phyloP scores from a whole-genome alignment of 306 rosid genomes.

The Vigna hirtella region DNA sequence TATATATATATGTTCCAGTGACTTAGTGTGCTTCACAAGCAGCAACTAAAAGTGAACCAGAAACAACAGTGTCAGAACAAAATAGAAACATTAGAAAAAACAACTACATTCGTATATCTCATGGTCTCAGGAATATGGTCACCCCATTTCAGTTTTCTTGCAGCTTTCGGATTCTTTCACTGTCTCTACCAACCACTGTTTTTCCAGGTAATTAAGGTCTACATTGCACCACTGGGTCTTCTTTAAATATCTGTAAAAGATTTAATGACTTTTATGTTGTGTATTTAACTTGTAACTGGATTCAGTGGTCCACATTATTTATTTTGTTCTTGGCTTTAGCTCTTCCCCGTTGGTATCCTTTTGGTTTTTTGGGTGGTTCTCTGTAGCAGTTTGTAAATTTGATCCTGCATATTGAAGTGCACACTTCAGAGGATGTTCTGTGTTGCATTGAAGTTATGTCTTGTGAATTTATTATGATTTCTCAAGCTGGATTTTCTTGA shows the following conservation, averaged over 20 bases:
- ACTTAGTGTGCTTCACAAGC: constrained; percentile 32
- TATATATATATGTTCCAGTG: background rate
- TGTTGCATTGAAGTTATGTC: constrained; percentile 16
- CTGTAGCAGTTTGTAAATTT: constrained; percentile 36
- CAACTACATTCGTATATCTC: background rate
- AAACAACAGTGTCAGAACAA: constrained; percentile 36
- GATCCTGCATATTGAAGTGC: background rate
- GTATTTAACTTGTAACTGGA: constrained; percentile 26
- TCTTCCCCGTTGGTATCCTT: constrained; percentile 5
- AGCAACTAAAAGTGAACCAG: constrained; percentile 27
- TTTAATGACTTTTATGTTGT: constrained; percentile 17
- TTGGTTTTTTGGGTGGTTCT: background rate
- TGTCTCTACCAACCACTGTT: constrained; percentile 6
- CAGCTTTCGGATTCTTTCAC: constrained; percentile 47
- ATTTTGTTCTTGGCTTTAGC: constrained; percentile 21
- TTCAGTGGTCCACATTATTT: constrained; percentile 42
- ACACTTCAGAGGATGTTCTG: constrained; percentile 3
- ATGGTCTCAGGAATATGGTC: constrained; percentile 24
- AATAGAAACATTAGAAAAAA: background rate
- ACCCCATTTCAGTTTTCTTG: constrained; percentile 36
- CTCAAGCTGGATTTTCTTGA: constrained; percentile 21
- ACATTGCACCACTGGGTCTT: background rate
- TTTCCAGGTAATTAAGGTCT: constrained; percentile 31
- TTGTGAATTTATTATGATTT: constrained; percentile 33
- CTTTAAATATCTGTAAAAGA: background rate